Evolutionary conservation across 495 filamentous ascomycete species (phyloP).

Genomic region (Tuber umbilicatum): DNA sequence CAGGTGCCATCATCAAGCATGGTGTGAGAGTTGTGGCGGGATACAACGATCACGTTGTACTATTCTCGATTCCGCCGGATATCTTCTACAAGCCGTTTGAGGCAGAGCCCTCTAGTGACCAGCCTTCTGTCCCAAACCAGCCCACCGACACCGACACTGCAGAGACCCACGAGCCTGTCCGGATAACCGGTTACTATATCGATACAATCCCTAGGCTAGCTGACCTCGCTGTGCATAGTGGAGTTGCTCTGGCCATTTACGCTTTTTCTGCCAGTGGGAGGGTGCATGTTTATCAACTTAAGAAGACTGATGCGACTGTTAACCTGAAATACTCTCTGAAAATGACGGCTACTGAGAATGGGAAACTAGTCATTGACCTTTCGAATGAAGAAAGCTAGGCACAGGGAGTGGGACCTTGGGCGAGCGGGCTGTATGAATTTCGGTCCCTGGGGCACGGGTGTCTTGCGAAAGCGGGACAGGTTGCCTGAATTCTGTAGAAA

Average conservation of each 20-base stretch:
- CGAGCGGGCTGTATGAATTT: not conserved
- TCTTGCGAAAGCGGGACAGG: not conserved
- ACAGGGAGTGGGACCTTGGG: not conserved
- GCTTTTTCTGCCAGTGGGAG: conserved; percentile 44
- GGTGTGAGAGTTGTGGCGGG: conserved; percentile 59
- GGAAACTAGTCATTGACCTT: conserved; percentile 13
- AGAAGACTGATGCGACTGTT: conserved; percentile 31
- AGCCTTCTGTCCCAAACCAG: conserved; percentile 13
- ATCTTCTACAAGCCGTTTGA: conserved; percentile 45
- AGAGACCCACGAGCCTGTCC: conserved; percentile 32
- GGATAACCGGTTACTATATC: conserved; percentile 44
- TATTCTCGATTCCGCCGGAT: conserved; percentile 62
- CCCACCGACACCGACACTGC: not conserved
- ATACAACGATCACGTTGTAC: conserved; percentile 45
- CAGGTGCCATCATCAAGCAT: conserved; percentile 55
- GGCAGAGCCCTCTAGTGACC: conserved; percentile 33
- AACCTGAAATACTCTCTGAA: conserved; percentile 4
- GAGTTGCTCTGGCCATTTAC: conserved; percentile 44
- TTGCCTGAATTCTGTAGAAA: not conserved
- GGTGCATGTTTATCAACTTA: conserved; percentile 41
- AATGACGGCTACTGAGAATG: conserved; percentile 23
- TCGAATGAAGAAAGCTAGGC: not conserved
- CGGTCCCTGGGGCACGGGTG: not conserved
- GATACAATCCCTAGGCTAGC: conserved; percentile 41
- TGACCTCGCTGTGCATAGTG: conserved; percentile 45